Percentiles rank a stretch among this genome's conserved stretches.
Conservation (phyloP, 768 basidiomycete genomes). For the Plicaturopsis crispa region DNA sequence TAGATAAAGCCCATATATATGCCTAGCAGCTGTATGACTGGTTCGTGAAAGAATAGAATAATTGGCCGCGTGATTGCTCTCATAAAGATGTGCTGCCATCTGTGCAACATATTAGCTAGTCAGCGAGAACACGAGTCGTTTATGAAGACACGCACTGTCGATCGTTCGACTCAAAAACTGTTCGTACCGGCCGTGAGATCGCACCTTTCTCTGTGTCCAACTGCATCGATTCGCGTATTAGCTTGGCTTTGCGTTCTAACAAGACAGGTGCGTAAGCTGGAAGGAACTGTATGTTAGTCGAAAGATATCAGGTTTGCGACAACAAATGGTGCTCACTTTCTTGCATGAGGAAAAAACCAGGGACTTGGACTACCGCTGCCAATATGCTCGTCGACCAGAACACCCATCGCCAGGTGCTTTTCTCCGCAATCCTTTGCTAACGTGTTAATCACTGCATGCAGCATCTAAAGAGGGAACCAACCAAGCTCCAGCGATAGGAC, state of each 20-base stretch:
- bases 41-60: conserved; percentile 47
- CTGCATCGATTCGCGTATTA: conserved; percentile 30
- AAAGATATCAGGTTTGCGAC: not conserved
- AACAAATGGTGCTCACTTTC: conserved; percentile 41
- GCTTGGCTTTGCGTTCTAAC: conserved; percentile 35
- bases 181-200: conserved; percentile 28
- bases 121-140: not conserved
- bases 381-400: conserved; percentile 65
- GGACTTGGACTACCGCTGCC: conserved; percentile 43
- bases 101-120: conserved; percentile 13
- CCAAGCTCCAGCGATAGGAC: conserved; percentile 59
- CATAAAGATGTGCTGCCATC: conserved; percentile 43
- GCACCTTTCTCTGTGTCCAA: conserved; percentile 41
- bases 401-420: conserved; percentile 68
- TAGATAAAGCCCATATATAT: conserved; percentile 67
- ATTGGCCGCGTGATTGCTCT: conserved; percentile 64
- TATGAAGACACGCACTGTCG: conserved; percentile 30
- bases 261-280: conserved; percentile 20
- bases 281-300: conserved; percentile 8
- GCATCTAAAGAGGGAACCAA: conserved; percentile 11
- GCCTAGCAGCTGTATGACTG: conserved; percentile 62
- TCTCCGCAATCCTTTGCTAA: conserved; percentile 39
- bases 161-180: conserved; percentile 35
- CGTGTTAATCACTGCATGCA: not conserved
- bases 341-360: conserved; percentile 49